A percentile compares a stretch with the other conserved stretches of the same genome.
Evolutionary conservation across 192 early-diverging fungal genomes (phyloP).

Genomic region (Chytriomyces hyalinus): DNA sequence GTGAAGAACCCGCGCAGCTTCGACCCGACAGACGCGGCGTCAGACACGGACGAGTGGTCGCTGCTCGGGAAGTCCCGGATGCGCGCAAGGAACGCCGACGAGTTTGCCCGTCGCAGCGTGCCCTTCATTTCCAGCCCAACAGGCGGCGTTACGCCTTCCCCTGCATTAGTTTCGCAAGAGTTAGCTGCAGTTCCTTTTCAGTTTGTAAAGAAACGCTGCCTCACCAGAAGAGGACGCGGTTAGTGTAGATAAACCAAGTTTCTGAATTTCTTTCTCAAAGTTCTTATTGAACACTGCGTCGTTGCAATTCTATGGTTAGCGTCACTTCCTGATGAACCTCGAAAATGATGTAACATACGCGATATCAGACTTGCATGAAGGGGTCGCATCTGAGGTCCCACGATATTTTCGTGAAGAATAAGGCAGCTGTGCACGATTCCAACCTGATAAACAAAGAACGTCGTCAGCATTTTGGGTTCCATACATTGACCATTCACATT

Average conservation of each 20-base stretch:
- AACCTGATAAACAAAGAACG: constrained; percentile 41
- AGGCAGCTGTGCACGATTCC: constrained; percentile 66
- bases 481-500: background rate
- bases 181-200: background rate
- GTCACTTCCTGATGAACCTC: background rate
- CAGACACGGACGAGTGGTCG: background rate
- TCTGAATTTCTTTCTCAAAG: constrained; percentile 66
- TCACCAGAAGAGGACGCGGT: background rate
- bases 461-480: no score
- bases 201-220: background rate
- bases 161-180: background rate
- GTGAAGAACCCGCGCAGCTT: constrained; percentile 7
- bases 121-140: background rate
- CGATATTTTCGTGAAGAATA: constrained; percentile 63
- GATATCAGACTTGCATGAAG: constrained; percentile 62
- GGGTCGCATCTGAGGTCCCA: constrained; percentile 71
- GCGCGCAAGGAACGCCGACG: background rate
- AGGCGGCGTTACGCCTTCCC: background rate
- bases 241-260: constrained; percentile 23
- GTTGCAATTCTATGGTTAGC: background rate
- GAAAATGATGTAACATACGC: constrained; percentile 26
- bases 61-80: background rate
- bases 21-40: background rate
- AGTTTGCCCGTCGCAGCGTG: background rate
- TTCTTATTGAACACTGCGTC: constrained; percentile 65